Conservation (phyloP, 441 rosid species). For the Gossypium lobatum region DNA sequence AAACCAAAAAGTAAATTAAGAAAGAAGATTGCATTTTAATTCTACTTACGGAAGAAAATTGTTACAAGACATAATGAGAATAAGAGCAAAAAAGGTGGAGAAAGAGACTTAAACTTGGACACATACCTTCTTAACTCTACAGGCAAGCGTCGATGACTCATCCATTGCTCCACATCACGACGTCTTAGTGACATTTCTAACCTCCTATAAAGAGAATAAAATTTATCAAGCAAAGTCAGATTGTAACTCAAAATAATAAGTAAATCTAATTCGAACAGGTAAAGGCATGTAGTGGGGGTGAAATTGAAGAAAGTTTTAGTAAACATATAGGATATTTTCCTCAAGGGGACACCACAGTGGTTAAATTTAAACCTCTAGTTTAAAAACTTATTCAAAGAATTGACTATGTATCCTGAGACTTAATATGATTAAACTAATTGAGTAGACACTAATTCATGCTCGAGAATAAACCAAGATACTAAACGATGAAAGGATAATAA, state of each 20-base stretch:
- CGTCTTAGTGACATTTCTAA: slow-evolving; percentile 74
- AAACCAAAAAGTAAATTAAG: background rate
- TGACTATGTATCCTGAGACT: background rate
- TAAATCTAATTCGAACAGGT: background rate
- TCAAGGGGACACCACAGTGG: background rate
- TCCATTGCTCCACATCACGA: slow-evolving; percentile 91
- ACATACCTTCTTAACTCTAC: slow-evolving; percentile 53
- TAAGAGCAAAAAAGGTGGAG: background rate
- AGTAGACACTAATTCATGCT: background rate
- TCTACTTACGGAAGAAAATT: background rate
- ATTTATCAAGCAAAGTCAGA: slow-evolving; percentile 12
- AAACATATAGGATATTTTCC: background rate
- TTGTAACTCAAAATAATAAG: background rate
- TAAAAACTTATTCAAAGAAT: background rate
- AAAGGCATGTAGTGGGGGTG: background rate
- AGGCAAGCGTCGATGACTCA: slow-evolving; percentile 83
- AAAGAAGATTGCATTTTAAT: background rate
- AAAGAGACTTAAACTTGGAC: background rate
- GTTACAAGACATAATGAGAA: background rate
- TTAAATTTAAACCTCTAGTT: background rate
- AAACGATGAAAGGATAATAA: background rate
- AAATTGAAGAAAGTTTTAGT: background rate
- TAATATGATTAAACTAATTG: background rate
- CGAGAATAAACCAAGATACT: background rate
- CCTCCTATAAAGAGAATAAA: slow-evolving; percentile 39